These are phyloP conservation scores for Phialophora chinensis DNA, from an alignment of 2,329 filamentous ascomycete genomes.

Conservation along the genomic window DNA sequence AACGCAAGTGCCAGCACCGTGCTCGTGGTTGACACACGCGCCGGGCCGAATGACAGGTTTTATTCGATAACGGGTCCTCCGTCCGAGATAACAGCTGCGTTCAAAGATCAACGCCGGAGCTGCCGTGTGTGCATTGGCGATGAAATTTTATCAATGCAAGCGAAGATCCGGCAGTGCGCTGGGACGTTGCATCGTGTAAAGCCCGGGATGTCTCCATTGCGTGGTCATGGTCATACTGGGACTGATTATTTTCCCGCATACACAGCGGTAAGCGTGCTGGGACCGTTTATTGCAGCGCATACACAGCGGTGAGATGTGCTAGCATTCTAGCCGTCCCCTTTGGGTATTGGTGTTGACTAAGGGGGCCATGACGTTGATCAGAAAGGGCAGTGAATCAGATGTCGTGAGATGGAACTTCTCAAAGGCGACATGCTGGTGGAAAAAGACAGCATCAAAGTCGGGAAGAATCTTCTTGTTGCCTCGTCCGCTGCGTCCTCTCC, in stretches of 20 bases:
- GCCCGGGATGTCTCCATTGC: not conserved
- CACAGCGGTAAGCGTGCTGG: not conserved
- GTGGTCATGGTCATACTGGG: not conserved
- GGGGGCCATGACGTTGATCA: not conserved
- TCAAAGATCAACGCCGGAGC: no score
- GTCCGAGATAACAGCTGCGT: no score
- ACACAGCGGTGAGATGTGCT: not conserved
- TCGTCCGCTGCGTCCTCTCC: not conserved
- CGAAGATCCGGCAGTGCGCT: not conserved
- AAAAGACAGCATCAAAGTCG: not conserved
- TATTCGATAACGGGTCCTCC: no score
- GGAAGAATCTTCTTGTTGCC: not conserved
- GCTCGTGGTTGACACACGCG: not conserved
- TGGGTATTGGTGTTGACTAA: not conserved
- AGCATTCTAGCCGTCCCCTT: not conserved
- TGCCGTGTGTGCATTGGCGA: not conserved
- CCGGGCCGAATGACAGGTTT: no score
- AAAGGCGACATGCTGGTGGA: not conserved
- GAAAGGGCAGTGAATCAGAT: not conserved
- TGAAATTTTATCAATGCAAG: no score
- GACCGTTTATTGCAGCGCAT: not conserved
- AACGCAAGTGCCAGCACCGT: not conserved
- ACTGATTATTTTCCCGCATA: not conserved
- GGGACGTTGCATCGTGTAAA: not conserved
- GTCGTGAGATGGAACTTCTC: not conserved